These are phyloP conservation scores for Tilletia walkeri DNA, from an alignment of 1,284 basidiomycete genomes.

Conservation along the genomic window DNA sequence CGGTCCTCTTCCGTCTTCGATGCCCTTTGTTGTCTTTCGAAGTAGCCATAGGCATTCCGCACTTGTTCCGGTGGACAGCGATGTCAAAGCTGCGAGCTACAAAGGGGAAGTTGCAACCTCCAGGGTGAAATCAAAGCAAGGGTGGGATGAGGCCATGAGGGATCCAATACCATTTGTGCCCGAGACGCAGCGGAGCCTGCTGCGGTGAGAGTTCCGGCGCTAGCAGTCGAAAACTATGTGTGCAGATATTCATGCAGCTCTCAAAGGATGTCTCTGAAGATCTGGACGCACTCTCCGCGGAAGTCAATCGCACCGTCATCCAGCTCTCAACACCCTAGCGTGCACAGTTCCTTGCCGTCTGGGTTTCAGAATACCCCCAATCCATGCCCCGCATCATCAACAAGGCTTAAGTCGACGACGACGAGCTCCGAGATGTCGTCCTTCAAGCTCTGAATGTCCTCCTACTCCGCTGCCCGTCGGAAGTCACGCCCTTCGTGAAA, in stretches of 20 bases:
- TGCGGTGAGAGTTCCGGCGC: no score
- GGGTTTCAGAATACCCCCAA: constrained; percentile 34
- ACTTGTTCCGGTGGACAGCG: no score
- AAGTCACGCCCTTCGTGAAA: constrained; percentile 71
- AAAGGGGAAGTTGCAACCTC: no score
- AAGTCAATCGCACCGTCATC: constrained; percentile 70
- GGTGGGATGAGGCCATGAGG: no score
- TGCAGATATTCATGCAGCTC: constrained; percentile 43
- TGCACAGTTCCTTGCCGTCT: constrained; percentile 43
- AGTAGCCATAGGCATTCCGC: no score
- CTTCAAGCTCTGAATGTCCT: constrained; percentile 63
- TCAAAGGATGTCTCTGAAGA: constrained; percentile 33
- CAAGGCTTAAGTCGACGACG: constrained; percentile 71
- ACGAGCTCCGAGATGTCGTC: constrained; percentile 59
- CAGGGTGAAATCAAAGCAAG: no score
- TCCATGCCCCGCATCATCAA: constrained; percentile 64
- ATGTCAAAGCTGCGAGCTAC: no score
- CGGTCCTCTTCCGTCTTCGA: no score
- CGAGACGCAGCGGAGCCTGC: no score
- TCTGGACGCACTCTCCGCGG: constrained; percentile 60
- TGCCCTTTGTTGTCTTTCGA: no score
- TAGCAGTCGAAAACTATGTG: no score
- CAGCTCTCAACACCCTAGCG: constrained; percentile 70
- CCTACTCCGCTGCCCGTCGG: constrained; percentile 76
- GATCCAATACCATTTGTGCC: no score